phyloP scores from a whole-genome alignment of 1,139 yeast genomes.

The Protomyces pachydermus region DNA sequence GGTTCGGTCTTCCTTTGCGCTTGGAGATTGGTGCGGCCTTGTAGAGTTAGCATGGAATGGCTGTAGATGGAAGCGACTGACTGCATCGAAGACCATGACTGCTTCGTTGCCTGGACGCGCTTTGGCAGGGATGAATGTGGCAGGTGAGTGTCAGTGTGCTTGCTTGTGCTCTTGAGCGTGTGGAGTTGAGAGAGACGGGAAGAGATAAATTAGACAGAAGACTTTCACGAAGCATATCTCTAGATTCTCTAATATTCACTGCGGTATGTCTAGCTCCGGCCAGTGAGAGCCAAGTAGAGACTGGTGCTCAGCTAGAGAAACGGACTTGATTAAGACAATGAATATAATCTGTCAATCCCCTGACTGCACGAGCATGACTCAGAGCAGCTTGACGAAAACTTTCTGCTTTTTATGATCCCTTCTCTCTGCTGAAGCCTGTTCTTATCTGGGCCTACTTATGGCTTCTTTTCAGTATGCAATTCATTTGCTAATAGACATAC shows the following conservation, averaged over 20 bases:
- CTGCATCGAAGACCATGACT: conserved; percentile 23
- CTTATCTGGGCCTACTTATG: no score
- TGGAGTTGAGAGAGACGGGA: no score
- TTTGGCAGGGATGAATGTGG: no score
- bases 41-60: background rate
- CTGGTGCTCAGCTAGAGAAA: background rate
- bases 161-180: no score
- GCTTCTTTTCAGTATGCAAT: no score
- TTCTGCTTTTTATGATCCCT: background rate
- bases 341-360: conserved; percentile 1
- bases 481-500: background rate
- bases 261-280: no score
- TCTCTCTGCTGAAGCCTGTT: no score
- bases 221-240: no score
- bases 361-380: background rate
- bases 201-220: no score
- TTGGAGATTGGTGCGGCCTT: background rate
- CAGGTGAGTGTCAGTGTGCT: no score
- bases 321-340: background rate
- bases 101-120: background rate
- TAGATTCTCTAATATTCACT: no score
- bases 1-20: conserved; percentile 17
- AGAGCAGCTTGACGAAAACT: background rate
- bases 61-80: background rate
- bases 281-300: background rate